Evolutionary conservation across 176 grass and related monocot genomes (phyloP).

Genomic region (Elymus sibiricus): DNA sequence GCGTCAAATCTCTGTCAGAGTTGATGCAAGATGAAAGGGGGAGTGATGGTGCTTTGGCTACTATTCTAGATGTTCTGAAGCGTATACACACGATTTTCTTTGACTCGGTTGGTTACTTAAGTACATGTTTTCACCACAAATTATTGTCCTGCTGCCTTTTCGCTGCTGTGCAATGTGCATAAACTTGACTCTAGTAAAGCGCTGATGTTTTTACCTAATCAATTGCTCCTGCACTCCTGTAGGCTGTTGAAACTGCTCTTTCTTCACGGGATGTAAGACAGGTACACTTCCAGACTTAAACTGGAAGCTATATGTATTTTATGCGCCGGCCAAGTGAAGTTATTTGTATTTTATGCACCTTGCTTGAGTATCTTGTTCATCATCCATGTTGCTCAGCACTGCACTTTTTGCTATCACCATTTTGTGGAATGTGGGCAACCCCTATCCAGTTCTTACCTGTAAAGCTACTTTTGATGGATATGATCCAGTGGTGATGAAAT

Average conservation of each 20-base stretch:
- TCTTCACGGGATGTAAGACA: conserved; percentile 72
- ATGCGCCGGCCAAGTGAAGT: neutral
- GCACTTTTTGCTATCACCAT: neutral
- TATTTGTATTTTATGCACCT: neutral
- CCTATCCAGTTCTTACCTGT: neutral
- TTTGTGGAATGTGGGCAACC: neutral
- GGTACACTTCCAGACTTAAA: conserved; percentile 33
- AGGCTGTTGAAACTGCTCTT: conserved; percentile 56
- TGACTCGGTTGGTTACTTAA: conserved; percentile 57
- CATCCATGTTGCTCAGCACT: neutral
- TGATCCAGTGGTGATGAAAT: neutral
- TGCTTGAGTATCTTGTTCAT: neutral
- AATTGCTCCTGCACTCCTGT: conserved; percentile 23
- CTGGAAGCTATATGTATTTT: neutral
- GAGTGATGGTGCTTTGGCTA: conserved; percentile 75
- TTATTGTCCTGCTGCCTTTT: neutral
- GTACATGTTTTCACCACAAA: neutral
- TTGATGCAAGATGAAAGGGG: conserved; percentile 82
- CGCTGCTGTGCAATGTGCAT: neutral
- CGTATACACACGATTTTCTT: conserved; percentile 73
- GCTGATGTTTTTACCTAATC: neutral
- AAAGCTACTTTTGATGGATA: neutral
- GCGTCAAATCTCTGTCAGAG: conserved; percentile 65
- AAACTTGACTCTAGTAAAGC: neutral
- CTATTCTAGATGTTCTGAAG: conserved; percentile 74